Evolutionary conservation across 2,329 filamentous ascomycete genomes (phyloP).

Genomic region (Colletotrichum neosansevieriae): DNA sequence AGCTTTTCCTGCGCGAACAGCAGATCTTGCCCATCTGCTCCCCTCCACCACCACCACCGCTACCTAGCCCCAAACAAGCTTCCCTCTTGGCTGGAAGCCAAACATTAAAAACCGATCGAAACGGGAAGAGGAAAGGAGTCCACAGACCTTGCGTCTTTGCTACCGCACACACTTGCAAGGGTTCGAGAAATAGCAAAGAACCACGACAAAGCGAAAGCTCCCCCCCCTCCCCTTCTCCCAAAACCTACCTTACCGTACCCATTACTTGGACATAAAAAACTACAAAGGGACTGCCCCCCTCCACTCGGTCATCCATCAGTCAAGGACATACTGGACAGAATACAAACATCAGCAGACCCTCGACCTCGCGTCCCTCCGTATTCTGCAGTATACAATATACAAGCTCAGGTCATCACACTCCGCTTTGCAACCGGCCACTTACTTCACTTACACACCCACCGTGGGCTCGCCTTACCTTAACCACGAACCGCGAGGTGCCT

Average conservation of each 20-base stretch:
- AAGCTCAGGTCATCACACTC: background rate
- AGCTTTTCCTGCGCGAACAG: background rate
- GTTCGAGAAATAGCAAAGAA: slow-evolving; percentile 13
- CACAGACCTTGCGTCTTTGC: slow-evolving; percentile 15
- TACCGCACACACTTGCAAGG: slow-evolving; percentile 1
- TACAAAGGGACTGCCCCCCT: slow-evolving; percentile 22
- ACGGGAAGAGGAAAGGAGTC: background rate
- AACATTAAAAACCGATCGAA: background rate
- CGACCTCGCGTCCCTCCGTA: slow-evolving; percentile 6
- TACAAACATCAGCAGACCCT: slow-evolving; percentile 29
- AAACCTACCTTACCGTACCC: background rate
- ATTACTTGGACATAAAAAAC: slow-evolving; percentile 4
- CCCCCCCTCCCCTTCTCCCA: too few relatives aligned
- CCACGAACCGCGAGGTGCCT: slow-evolving; percentile 10
- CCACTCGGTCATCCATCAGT: slow-evolving; percentile 7
- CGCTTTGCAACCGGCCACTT: background rate
- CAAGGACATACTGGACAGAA: background rate
- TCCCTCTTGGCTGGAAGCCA: slow-evolving; percentile 9
- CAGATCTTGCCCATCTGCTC: background rate
- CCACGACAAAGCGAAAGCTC: background rate
- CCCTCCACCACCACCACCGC: slow-evolving; percentile 7
- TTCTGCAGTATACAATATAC: slow-evolving; percentile 16
- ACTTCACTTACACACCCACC: background rate
- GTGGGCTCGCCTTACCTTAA: slow-evolving; percentile 3
- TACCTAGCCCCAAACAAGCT: slow-evolving; percentile 16